Evolutionary conservation across 768 basidiomycete species (phyloP).

Genomic region (Tubosaeta brunneosetosa): DNA sequence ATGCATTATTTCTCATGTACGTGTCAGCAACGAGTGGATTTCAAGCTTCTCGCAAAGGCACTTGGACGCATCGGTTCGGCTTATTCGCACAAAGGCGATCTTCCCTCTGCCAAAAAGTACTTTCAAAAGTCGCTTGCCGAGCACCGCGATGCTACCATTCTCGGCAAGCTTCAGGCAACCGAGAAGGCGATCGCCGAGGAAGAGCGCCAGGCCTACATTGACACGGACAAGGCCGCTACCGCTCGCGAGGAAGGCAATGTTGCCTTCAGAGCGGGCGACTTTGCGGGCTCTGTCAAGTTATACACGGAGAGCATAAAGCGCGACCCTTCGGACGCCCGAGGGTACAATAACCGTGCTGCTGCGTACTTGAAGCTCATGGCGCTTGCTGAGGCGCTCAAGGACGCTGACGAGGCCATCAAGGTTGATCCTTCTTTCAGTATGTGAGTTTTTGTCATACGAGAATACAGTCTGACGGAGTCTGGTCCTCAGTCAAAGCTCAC

Average conservation of each 20-base stretch:
- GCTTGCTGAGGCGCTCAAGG: conserved; percentile 93
- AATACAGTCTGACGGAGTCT: background rate
- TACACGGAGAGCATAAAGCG: conserved; percentile 98
- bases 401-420: conserved; percentile 89
- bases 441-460: conserved; percentile 14
- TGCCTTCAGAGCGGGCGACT: conserved; percentile 90
- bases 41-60: conserved; percentile 93
- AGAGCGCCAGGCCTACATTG: conserved; percentile 80
- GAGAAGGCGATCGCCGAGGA: conserved; percentile 76
- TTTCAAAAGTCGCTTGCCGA: conserved; percentile 93
- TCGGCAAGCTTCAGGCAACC: conserved; percentile 81
- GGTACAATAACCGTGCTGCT: conserved; percentile 98
- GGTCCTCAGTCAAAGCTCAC: conserved; percentile 73
- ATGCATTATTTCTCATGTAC: background rate
- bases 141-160: conserved; percentile 90
- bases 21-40: conserved; percentile 77
- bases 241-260: conserved; percentile 92
- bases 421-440: conserved; percentile 81
- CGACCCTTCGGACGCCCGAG: conserved; percentile 81
- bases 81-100: conserved; percentile 77
- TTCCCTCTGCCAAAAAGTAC: conserved; percentile 77
- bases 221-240: conserved; percentile 73
- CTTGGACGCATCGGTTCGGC: conserved; percentile 85
- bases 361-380: conserved; percentile 95
- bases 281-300: conserved; percentile 83